Evolutionary conservation across 169 alveolate species (phyloP).

Genomic region (Eimeria necatrix): DNA sequence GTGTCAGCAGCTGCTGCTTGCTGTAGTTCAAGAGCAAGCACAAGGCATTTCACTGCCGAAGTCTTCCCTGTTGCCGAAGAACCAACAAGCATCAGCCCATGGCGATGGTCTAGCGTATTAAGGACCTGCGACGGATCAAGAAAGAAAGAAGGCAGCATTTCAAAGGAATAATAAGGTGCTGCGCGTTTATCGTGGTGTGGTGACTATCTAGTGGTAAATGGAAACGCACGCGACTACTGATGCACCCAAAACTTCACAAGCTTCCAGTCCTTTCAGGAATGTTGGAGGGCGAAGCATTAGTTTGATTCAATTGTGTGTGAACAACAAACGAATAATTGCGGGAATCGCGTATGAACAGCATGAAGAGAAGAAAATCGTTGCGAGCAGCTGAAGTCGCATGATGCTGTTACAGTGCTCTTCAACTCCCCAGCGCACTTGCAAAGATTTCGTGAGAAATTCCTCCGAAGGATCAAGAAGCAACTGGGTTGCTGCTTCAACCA

Average conservation of each 20-base stretch:
- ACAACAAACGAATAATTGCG: too few species aligned
- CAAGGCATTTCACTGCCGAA: constrained; percentile 87
- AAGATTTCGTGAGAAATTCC: constrained; percentile 84
- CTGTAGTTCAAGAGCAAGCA: constrained; percentile 83
- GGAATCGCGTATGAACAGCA: neutral
- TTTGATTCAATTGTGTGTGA: too few species aligned
- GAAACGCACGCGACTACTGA: neutral
- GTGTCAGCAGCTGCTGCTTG: constrained; percentile 27
- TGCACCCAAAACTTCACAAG: too few species aligned
- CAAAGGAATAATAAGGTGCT: neutral
- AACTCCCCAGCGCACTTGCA: constrained; percentile 69
- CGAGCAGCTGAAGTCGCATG: neutral
- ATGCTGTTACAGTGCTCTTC: neutral
- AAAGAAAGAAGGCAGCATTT: neutral
- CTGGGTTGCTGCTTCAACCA: constrained; percentile 81
- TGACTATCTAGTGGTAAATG: neutral
- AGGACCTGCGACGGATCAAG: constrained; percentile 86
- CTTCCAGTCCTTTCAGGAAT: too few species aligned
- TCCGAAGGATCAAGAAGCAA: constrained; percentile 84
- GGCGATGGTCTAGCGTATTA: constrained; percentile 95
- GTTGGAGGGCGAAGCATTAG: too few species aligned
- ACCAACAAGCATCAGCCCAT: constrained; percentile 96
- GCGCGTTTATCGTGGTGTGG: neutral
- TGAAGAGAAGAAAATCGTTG: neutral
- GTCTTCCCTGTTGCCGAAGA: constrained; percentile 93